A percentile compares a stretch with the other conserved stretches of the same genome.
Conservation (phyloP, 345 rosid genomes). For the Gossypium thurberi region DNA sequence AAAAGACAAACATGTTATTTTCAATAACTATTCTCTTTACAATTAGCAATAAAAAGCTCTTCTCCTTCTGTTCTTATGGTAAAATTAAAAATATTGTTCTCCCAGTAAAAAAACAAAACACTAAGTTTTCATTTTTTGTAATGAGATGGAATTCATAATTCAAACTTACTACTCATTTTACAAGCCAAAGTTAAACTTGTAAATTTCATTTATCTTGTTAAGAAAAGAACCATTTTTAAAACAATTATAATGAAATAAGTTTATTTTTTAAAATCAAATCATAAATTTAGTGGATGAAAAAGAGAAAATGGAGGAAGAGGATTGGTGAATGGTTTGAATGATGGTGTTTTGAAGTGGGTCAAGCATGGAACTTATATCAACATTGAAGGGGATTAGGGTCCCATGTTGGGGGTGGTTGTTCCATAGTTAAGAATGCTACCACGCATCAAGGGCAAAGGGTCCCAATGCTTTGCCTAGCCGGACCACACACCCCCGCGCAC, state of each 20-base stretch:
- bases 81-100: too few relatives aligned
- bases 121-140: too few relatives aligned
- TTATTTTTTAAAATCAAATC: too few relatives aligned
- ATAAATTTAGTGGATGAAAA: neutral
- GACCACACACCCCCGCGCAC: neutral
- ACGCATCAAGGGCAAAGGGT: neutral
- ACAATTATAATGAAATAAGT: too few relatives aligned
- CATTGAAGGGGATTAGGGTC: neutral
- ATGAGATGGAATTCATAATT: too few relatives aligned
- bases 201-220: too few relatives aligned
- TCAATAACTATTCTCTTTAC: neutral
- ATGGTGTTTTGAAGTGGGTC: neutral
- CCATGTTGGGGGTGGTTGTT: slow-evolving; percentile 15
- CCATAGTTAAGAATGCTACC: slow-evolving; percentile 7
- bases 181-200: too few relatives aligned
- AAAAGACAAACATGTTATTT: neutral
- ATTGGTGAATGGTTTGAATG: neutral
- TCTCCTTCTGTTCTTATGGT: neutral
- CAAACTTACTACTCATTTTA: too few relatives aligned
- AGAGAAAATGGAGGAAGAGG: neutral
- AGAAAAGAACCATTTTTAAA: too few relatives aligned
- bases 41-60: too few relatives aligned
- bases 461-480: neutral
- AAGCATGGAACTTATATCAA: neutral
- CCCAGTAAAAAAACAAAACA: too few relatives aligned